A percentile compares a stretch with the other conserved stretches of the same genome.
These are phyloP conservation scores for Phytophthora tubulina DNA, from an alignment of 352 stramenopile species.

Conservation along the genomic window DNA sequence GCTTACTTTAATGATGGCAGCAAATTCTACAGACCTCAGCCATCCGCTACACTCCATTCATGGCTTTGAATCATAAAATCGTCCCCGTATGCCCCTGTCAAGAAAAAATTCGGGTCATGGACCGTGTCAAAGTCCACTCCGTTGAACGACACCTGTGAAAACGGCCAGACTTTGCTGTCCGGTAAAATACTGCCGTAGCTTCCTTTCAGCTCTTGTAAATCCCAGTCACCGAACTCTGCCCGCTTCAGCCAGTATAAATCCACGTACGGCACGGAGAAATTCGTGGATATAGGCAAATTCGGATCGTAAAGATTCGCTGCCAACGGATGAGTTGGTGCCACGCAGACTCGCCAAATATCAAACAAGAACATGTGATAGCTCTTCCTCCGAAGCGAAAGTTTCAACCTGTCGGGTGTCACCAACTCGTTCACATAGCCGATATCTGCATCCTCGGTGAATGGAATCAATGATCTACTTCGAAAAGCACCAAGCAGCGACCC, in stretches of 20 bases:
- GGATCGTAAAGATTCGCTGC: conserved; percentile 42
- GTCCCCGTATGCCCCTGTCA: conserved; percentile 35
- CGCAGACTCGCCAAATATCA: conserved; percentile 41
- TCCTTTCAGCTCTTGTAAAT: not conserved
- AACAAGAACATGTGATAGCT: conserved; percentile 56
- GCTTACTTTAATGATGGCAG: not conserved
- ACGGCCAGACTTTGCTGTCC: conserved; percentile 22
- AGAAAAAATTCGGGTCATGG: conserved; percentile 37
- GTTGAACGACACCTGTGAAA: conserved; percentile 33
- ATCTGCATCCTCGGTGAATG: conserved; percentile 58
- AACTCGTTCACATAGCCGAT: conserved; percentile 38
- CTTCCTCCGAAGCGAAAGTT: conserved; percentile 33
- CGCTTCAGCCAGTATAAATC: conserved; percentile 38
- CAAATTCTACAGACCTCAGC: not conserved
- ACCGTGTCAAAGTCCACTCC: conserved; percentile 40
- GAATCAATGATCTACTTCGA: conserved; percentile 47
- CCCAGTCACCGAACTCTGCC: not conserved
- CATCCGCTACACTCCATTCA: too few species aligned
- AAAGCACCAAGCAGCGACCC: conserved; percentile 40
- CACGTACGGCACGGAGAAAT: conserved; percentile 35
- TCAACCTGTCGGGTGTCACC: conserved; percentile 9
- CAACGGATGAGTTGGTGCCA: conserved; percentile 41
- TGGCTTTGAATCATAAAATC: conserved; percentile 37
- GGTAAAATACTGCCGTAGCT: not conserved
- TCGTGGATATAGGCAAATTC: conserved; percentile 8